Evolutionary conservation across 1,284 basidiomycete species (phyloP), one percentile per base, ranked within the genome.

Genomic region (Irpex sp.): DNA sequence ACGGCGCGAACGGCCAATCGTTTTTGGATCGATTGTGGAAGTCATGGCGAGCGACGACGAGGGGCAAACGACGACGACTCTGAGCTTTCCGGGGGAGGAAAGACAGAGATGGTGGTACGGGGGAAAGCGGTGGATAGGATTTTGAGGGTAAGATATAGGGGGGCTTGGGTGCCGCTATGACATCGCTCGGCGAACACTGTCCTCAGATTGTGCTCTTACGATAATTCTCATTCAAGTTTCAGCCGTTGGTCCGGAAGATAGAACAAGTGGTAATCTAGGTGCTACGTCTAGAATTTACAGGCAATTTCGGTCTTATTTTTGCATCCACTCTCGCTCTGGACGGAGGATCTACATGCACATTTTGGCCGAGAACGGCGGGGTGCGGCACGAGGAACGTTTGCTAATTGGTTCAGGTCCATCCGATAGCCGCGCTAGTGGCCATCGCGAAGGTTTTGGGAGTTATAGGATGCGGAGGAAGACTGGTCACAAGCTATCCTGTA

Each of bases 1-100:
- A 68, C 84, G 82, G 67, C 89, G 83, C 54, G 79, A 76, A 74
- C 80, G 83, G 44, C 89, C 87, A 64, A 90, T 93, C 37, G 78
- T 78, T 67, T 81, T 78, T 26, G 86, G 81, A 73, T 93, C 90
- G 74, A 92, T 84, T 60, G 75, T 75, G 57, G 82, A 81, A 47
- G 82, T 79, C 81, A 83, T 84, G 9, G 51, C 34, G 44, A 15
- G 8, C 40, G 15, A 44, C 40, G 40, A 44, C 40, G 40, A 44
- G 8, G 40, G 40, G 40, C 15, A 15, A 15, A 15, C 8, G 8
- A 9, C 8, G 40, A 15, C 40, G 8, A 44, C 40, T 44, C 40
- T 44, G 40, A 44, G 11, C 15, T 15, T 44, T 15, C 40, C 15
- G 40, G 40, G 26, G 26, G 40, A 44, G 40, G 40, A 44, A 44